Evolutionary conservation across 371 early-diverging fungal species (phyloP), one percentile per base, ranked within the genome.

Genomic region (Mortierella sp.): DNA sequence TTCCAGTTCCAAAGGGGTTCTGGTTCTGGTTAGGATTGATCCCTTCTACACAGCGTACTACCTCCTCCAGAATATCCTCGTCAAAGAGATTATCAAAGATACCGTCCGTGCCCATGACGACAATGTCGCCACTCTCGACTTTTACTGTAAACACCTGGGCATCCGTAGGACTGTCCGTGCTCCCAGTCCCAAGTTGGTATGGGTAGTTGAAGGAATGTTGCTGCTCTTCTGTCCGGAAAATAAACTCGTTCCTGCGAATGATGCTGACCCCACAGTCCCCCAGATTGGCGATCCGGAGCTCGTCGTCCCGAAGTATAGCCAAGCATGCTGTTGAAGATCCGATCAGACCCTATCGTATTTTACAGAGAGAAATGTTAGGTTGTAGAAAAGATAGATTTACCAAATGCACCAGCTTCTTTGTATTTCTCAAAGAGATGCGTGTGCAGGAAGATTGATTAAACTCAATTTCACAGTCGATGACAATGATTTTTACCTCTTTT

Each of bases 181-280:
- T 92, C n/a, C 89, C 84, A 0, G 94, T 94, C 21, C 96, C 95
- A 19, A 96, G 89, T 79, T 96, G 97, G 75, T 93, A 96, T 13
- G 97, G 97, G 75, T 91, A 95, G 78, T 96, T 96, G 83, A 96
- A 96, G 31, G 95, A 92, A 86, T 96, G 96, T 79, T 96, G 97
- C 76, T 95, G 96, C 82, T 96, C 96, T 87, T 98, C 98, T 45
- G 95, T 97, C 50, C 98, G 94, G 85, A 98, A 98, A 11, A 97
- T 91, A 83, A 96, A 92, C 74, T 95, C 94, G 73, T 95, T 94
- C 74, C 94, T 92, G 26, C 99, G 95, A 74, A 98, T 95, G 11
- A 99, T 91, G 48, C 95, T 91, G 58, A 98, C 90, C 0, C 97
- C 97, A 81, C 97, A 97, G 87, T 99, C 99, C 44, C 99, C 99